Conservation (phyloP, 768 basidiomycete genomes). For the Candolleomyces eurysporus region DNA sequence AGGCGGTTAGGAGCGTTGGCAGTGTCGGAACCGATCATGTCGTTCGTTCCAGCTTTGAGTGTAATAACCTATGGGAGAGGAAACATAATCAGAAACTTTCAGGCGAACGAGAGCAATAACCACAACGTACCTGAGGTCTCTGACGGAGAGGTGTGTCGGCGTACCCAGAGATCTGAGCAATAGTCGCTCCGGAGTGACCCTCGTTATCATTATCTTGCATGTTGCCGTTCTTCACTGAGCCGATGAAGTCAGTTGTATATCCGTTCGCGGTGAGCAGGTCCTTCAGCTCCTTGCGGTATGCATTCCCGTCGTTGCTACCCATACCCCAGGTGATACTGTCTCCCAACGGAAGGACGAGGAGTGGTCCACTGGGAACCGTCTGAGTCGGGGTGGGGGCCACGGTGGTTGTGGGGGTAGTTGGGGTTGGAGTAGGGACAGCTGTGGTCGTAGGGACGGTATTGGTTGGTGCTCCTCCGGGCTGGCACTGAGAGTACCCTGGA, state of each 20-base stretch:
- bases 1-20: neutral
- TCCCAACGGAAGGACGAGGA: slow-evolving; percentile 1
- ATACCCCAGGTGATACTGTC: slow-evolving; percentile 6
- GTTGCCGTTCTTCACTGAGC: slow-evolving; percentile 15
- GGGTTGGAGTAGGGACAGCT: slow-evolving; percentile 5
- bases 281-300: slow-evolving; percentile 1
- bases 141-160: neutral
- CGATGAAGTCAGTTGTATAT: neutral
- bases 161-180: slow-evolving; percentile 11
- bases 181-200: slow-evolving; percentile 25
- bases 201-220: slow-evolving; percentile 13
- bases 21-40: neutral
- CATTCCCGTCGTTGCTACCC: slow-evolving; percentile 1
- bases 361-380: slow-evolving; percentile 3
- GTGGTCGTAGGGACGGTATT: slow-evolving; percentile 12
- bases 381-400: neutral
- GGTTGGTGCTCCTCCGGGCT: slow-evolving; percentile 11
- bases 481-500: slow-evolving; percentile 1
- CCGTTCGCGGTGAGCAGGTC: neutral
- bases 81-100: neutral
- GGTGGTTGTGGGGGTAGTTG: slow-evolving; percentile 14
- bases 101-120: neutral
- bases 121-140: slow-evolving; percentile 10
- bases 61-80: slow-evolving; percentile 10
- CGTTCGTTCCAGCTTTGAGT: slow-evolving; percentile 13